These are phyloP conservation scores for Monocercomonoides exilis DNA, from an alignment of 78 protist species.

Conservation along the genomic window DNA sequence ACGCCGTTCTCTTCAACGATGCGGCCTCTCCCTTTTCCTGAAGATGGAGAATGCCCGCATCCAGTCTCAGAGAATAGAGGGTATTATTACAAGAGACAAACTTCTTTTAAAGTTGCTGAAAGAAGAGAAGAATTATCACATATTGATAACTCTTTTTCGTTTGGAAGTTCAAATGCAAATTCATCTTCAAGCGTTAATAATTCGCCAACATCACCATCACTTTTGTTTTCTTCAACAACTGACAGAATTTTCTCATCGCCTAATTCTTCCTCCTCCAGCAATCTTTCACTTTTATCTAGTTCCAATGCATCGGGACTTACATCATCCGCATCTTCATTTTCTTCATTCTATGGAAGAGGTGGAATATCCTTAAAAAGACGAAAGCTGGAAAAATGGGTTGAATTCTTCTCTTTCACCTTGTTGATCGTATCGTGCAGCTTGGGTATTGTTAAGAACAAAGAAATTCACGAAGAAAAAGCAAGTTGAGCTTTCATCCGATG, in stretches of 20 bases:
- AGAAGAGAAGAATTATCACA: background rate
- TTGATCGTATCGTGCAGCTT: background rate
- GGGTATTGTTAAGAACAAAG: background rate
- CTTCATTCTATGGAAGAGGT: background rate
- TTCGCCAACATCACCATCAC: background rate
- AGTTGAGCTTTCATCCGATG: too few species aligned
- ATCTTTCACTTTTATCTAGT: background rate
- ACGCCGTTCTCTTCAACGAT: background rate
- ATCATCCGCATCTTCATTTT: background rate
- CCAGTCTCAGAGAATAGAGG: background rate
- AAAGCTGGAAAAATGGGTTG: background rate
- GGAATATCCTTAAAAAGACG: background rate
- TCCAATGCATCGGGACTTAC: background rate
- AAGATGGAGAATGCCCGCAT: background rate
- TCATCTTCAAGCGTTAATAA: background rate
- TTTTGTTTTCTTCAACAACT: background rate
- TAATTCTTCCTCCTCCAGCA: too few species aligned
- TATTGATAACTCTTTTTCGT: background rate
- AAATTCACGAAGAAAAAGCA: background rate
- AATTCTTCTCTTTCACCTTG: background rate
- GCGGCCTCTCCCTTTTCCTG: background rate
- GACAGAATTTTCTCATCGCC: background rate
- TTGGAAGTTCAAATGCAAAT: background rate
- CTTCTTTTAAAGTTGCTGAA: constrained; percentile 7
- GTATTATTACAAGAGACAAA: background rate